Evolutionary conservation across 768 basidiomycete species (phyloP).

Genomic region (Xanthoconium purpureum): DNA sequence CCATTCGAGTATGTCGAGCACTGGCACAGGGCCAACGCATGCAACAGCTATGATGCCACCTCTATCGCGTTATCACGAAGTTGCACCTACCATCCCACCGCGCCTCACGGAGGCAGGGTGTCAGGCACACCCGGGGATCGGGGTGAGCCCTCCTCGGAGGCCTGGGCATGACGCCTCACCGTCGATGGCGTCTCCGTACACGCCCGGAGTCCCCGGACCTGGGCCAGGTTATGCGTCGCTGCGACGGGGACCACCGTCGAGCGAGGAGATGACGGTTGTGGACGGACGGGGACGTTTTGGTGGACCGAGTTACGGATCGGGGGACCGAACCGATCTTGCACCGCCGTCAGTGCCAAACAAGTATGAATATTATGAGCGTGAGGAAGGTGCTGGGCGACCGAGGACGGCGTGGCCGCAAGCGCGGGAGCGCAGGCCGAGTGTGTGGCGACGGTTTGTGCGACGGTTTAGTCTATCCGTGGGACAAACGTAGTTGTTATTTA

Average conservation of each 20-base stretch:
- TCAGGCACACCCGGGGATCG: conserved; percentile 20
- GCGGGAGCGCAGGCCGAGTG: conserved; percentile 22
- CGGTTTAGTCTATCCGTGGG: conserved; percentile 22
- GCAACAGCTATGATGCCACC: conserved; percentile 12
- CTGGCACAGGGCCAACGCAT: conserved; percentile 3
- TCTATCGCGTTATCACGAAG: conserved; percentile 22
- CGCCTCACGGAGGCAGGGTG: conserved; percentile 25
- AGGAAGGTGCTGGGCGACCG: background rate
- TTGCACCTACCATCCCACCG: conserved; percentile 1
- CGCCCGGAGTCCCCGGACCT: no score
- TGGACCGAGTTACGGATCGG: background rate
- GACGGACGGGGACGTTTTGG: conserved; percentile 5
- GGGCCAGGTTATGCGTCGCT: background rate
- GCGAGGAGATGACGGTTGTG: conserved; percentile 10
- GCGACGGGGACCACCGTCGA: conserved; percentile 6
- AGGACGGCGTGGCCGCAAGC: background rate
- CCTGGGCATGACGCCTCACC: conserved; percentile 10
- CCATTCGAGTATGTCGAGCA: background rate
- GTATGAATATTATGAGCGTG: conserved; percentile 8
- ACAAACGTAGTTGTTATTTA: conserved; percentile 11
- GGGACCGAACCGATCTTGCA: conserved; percentile 7
- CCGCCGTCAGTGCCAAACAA: background rate
- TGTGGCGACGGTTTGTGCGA: conserved; percentile 26
- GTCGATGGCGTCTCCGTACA: background rate
- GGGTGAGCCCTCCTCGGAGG: conserved; percentile 16